Evolutionary conservation across 1,139 yeast species (phyloP), one percentile per base, ranked within the genome.

Genomic region (Diutina scorzettiae): DNA sequence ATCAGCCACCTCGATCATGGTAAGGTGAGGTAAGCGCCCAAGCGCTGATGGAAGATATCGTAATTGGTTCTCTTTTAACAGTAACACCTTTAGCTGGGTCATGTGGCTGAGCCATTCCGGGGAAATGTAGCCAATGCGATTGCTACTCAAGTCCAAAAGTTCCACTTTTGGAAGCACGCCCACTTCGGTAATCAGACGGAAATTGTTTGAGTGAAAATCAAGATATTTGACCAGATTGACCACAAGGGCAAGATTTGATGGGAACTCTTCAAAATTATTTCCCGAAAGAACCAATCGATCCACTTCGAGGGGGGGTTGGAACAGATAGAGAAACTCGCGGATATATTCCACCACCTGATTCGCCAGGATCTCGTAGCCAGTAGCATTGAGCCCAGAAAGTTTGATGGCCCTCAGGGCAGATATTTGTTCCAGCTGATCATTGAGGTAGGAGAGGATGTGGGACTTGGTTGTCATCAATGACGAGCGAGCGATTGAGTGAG

Each of bases 1-100:
- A 31, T 72, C 76, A n/a, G 76, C 77, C 4, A 81, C 65, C 53
- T 82, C 91, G n/a, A 84, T 62, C 42, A 81, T 71, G 46, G 73
- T 69, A 42, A 85, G 64, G 43, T 66, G 68, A 2, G 63, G 57
- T 49, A 84, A 57, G 32, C 71, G 74, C 0, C 78, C 39, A 11
- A 34, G 11, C n/a, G 24, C 39, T 23, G 19, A 31, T 5, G 40
- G 40, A 8, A 37, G 12, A 12, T 24, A 25, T 11, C 17, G 27
- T 4, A 37, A 17, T 3, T 28, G 30, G 29, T 37, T 37, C 14
- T 18, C 29, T 4, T 25, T 27, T 8, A 37, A 23, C 32, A 24
- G 32, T 16, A 37, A 37, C 5, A 27, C 30, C 32, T 37, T 37
- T 19, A 37, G 17, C 14, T 37, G 30, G 9, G 24, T 8, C 30